Conservation (phyloP, 2,329 filamentous ascomycete genomes). For the Tolypocladium inflatum region DNA sequence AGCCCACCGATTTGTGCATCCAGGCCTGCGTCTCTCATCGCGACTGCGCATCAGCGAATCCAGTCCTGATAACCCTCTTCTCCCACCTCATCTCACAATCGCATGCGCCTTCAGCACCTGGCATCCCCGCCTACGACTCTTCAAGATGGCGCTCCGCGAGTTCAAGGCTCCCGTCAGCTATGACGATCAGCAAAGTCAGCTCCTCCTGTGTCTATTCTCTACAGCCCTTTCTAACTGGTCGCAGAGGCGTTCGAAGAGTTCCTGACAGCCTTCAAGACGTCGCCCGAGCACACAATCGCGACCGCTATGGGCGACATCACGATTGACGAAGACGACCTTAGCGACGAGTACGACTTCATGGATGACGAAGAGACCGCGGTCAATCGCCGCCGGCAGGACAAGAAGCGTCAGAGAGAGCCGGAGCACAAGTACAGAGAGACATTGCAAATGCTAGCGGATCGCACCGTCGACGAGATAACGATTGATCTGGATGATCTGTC, state of each 20-base stretch:
- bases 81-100: conserved; percentile 9
- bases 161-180: conserved; percentile 78
- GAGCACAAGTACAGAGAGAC: conserved; percentile 83
- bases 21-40: background rate
- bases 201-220: conserved; percentile 1
- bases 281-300: conserved; percentile 59
- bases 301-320: conserved; percentile 77
- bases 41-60: conserved; percentile 1
- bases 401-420: conserved; percentile 40
- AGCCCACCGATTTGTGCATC: conserved; percentile 23
- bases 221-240: conserved; percentile 16
- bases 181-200: conserved; percentile 70
- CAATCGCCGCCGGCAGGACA: conserved; percentile 38
- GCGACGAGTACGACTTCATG: conserved; percentile 90
- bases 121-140: conserved; percentile 1
- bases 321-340: conserved; percentile 77
- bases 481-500: conserved; percentile 86
- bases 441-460: conserved; percentile 79
- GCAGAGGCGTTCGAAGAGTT: conserved; percentile 80
- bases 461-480: conserved; percentile 64
- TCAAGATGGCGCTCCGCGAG: conserved; percentile 74
- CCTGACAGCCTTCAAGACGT: conserved; percentile 77
- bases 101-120: background rate
- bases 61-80: conserved; percentile 6
- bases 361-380: conserved; percentile 63